phyloP scores from a whole-genome alignment of 495 filamentous ascomycete species.

The Friedmanniomyces endolithicus region DNA sequence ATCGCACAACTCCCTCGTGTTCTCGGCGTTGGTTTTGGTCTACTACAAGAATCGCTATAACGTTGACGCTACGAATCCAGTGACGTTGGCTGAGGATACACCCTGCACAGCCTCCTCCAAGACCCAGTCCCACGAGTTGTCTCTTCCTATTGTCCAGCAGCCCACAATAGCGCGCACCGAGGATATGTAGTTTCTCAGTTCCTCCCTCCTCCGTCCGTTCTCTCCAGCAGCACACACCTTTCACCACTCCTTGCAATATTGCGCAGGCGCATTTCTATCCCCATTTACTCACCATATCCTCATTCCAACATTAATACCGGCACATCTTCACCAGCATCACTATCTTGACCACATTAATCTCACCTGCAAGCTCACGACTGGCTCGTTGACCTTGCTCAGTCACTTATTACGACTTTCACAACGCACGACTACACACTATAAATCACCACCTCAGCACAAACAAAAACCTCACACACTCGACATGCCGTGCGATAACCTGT shows the following conservation, averaged over 20 bases:
- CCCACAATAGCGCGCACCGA: background rate
- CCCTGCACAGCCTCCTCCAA: background rate
- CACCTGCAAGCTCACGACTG: background rate
- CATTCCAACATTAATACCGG: background rate
- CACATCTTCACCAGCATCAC: background rate
- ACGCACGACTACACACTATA: background rate
- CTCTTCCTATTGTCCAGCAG: background rate
- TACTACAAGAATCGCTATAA: too few relatives aligned
- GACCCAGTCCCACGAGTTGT: background rate
- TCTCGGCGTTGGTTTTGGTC: background rate
- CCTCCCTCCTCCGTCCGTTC: background rate
- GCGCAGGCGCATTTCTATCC: background rate
- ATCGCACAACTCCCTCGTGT: background rate
- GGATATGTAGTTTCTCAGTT: background rate
- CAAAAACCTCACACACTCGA: background rate
- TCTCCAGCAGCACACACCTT: background rate
- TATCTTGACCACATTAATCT: background rate
- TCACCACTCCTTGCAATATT: background rate
- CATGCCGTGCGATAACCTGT: slow-evolving; percentile 2
- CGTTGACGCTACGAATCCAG: background rate
- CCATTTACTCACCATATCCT: background rate
- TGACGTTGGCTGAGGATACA: background rate
- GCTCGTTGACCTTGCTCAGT: background rate
- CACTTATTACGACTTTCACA: background rate
- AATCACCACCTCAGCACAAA: background rate